phyloP scores from a whole-genome alignment of 163 green algal species.

The Volvox carteri region DNA sequence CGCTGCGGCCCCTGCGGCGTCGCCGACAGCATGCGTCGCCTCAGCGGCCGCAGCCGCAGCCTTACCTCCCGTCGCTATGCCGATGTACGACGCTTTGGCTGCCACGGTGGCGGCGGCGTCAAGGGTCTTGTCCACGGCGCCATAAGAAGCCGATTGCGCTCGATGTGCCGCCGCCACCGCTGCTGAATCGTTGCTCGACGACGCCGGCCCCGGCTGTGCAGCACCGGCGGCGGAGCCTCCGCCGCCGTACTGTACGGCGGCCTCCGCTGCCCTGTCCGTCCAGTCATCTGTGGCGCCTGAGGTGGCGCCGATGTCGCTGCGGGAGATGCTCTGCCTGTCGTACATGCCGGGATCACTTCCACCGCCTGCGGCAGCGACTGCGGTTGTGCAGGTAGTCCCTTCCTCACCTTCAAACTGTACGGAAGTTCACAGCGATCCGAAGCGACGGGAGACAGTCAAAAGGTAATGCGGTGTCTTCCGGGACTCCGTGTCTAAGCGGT shows the following conservation, averaged over 20 bases:
- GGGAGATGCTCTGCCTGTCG: not conserved
- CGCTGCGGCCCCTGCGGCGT: not conserved
- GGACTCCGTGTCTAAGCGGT: too few species aligned
- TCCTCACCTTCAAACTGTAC: too few species aligned
- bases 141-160: not conserved
- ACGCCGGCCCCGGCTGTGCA: not conserved
- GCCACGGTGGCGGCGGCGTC: slow-evolving; percentile 24
- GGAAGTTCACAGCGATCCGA: too few species aligned
- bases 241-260: not conserved
- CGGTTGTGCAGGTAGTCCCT: too few species aligned
- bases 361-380: too few species aligned
- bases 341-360: too few species aligned
- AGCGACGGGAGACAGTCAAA: too few species aligned
- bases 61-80: not conserved
- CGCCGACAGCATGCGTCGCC: not conserved
- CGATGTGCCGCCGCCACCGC: not conserved
- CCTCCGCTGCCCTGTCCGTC: slow-evolving; percentile 30
- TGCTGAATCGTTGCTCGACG: not conserved
- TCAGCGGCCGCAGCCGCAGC: not conserved
- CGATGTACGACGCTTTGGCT: slow-evolving; percentile 8
- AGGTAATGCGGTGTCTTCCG: too few species aligned
- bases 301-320: slow-evolving; percentile 18
- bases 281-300: slow-evolving; percentile 36
- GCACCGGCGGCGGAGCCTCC: not conserved
- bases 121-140: not conserved